phyloP scores from a whole-genome alignment of 192 early-diverging fungal genomes.

The Pilaira anomala region DNA sequence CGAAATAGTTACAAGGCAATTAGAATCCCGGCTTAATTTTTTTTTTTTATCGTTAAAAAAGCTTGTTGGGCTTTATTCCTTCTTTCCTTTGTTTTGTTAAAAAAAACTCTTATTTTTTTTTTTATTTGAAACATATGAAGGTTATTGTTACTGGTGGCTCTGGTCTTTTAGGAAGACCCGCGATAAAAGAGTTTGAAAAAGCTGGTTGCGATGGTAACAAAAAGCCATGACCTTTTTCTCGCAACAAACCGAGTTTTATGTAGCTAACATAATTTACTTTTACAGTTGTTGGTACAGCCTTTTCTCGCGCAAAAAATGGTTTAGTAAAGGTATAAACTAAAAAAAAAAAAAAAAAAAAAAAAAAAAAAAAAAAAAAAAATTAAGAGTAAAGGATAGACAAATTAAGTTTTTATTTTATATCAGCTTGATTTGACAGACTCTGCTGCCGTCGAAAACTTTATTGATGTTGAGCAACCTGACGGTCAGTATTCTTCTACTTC shows the following conservation, averaged over 20 bases:
- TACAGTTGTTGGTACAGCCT: slow-evolving; percentile 71
- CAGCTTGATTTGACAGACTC: slow-evolving; percentile 68
- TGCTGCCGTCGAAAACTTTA: slow-evolving; percentile 29
- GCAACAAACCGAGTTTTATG: too few relatives aligned
- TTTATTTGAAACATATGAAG: slow-evolving; percentile 36
- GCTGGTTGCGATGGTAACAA: slow-evolving; percentile 49
- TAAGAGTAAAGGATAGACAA: background rate
- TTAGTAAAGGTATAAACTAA: slow-evolving; percentile 58
- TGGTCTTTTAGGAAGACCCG: slow-evolving; percentile 79
- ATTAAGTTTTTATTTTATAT: background rate
- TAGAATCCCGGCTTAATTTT: too few relatives aligned
- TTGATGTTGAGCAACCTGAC: background rate
- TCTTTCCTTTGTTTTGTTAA: too few relatives aligned
- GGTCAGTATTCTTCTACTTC: background rate
- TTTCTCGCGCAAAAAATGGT: slow-evolving; percentile 51
- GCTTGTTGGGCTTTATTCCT: too few relatives aligned
- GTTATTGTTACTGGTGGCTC: slow-evolving; percentile 81
- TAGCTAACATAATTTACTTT: background rate
- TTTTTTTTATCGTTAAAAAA: too few relatives aligned
- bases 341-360: too few relatives aligned
- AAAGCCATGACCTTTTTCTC: too few relatives aligned
- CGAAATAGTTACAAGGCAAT: too few relatives aligned
- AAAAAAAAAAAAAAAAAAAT: too few relatives aligned
- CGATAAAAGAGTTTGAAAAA: slow-evolving; percentile 50
- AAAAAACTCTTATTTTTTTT: too few relatives aligned